Base-by-base conservation (phyloP, 2,329 filamentous ascomycete species). In the Ophiostoma australiae region DNA sequence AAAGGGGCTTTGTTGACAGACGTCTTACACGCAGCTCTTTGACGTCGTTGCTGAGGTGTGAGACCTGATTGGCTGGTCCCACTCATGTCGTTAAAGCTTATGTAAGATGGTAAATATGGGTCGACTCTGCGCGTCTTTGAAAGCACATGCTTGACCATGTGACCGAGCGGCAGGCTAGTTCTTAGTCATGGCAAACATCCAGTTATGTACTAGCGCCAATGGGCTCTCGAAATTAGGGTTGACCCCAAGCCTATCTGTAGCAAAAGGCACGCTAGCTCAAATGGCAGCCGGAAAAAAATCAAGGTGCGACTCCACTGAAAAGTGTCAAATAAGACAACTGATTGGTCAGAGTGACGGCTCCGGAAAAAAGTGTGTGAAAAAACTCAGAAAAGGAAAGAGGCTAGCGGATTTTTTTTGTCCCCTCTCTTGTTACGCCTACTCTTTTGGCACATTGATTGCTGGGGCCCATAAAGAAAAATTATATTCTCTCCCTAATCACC, bases 301-400 rank as follows among this genome's bases (percentile, higher is more conserved):
- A 17, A 23, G 58, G 63, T 6, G 20, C 20, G 20, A 13, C 17
- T 20, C 63, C 63, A 66, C 20, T 11, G 5, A 44, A 39, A n/a
- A 39, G 23, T 31, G n/a, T 4, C 15, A 39, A 65, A 33, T 68
- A 61, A 27, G 11, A 3, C 4, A 11, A 44, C 2, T 68, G n/a
- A 65, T 37, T 68, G 55, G 69, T 44, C 48, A 39, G 65, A 52
- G 63, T 5, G 17, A 48, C 68, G 65, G 67, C 63, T 39, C 48
- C 63, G 63, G 70, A 58, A 70, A 70, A 70, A 70, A 70, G 35
- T 70, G 67, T 35, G 65, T 39, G 70, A 67, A 67, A 41, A 41
- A 41, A 41, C 39, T 41, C 27, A 31, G 27, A 70, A 72, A 70
- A 66, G 69, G 52, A 66, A 58, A 65, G 39, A 41, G 31, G 66